Percentiles rank a stretch among this genome's conserved stretches.
Evolutionary conservation across 2,329 filamentous ascomycete species (phyloP).

Genomic region (Xylaria sp.): DNA sequence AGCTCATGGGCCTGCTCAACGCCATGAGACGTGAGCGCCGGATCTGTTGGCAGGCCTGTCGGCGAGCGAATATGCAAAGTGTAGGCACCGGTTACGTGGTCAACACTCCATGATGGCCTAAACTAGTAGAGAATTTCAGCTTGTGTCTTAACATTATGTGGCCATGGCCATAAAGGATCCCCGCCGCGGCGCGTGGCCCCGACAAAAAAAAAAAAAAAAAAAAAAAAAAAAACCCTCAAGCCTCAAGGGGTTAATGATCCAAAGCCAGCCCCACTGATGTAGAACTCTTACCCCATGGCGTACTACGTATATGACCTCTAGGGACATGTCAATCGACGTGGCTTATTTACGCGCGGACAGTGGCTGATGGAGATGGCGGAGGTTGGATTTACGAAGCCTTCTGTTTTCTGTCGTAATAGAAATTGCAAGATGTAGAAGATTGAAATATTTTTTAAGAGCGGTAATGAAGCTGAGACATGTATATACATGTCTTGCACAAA

Average conservation of each 20-base stretch:
- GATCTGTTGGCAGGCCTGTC: slow-evolving; percentile 88
- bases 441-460: background rate
- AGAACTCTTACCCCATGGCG: slow-evolving; percentile 74
- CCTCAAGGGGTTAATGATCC: background rate
- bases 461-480: background rate
- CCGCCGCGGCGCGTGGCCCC: background rate
- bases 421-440: background rate
- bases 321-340: slow-evolving; percentile 61
- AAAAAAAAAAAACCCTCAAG: background rate
- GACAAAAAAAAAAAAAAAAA: no score
- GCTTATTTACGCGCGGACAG: background rate
- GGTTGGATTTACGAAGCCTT: background rate
- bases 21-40: slow-evolving; percentile 86
- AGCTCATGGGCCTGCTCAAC: slow-evolving; percentile 85
- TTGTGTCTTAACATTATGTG: slow-evolving; percentile 25
- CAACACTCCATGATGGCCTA: slow-evolving; percentile 88
- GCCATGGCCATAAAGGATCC: slow-evolving; percentile 4
- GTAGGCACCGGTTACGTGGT: slow-evolving; percentile 83
- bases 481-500: background rate
- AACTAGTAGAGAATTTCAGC: slow-evolving; percentile 69
- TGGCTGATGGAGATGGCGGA: background rate
- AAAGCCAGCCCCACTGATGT: slow-evolving; percentile 8
- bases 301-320: slow-evolving; percentile 78
- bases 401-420: background rate
- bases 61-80: slow-evolving; percentile 78